phyloP scores from a whole-genome alignment of 2,329 filamentous ascomycete genomes.

The Epichloe aotearoae region DNA sequence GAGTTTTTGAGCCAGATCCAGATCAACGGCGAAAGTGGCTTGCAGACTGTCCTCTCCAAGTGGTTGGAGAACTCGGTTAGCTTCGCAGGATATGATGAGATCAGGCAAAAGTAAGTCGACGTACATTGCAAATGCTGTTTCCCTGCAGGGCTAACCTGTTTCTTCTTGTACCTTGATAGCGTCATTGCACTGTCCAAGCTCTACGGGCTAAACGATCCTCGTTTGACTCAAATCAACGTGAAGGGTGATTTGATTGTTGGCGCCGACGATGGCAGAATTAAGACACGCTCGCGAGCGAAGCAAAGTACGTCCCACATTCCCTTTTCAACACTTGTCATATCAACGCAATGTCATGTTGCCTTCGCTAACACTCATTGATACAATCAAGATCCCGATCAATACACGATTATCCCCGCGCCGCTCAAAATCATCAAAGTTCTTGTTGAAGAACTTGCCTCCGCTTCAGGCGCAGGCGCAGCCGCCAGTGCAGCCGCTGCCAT shows the following conservation, averaged over 20 bases:
- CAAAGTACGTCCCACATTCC: conserved; percentile 43
- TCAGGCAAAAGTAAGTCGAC: conserved; percentile 74
- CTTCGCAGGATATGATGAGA: conserved; percentile 97
- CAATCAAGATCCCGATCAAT: conserved; percentile 65
- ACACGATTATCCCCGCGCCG: conserved; percentile 72
- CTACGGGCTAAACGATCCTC: conserved; percentile 72
- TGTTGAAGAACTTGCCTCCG: conserved; percentile 78
- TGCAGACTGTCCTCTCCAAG: conserved; percentile 80
- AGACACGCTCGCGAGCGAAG: conserved; percentile 84
- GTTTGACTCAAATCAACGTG: conserved; percentile 66
- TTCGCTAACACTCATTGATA: background rate
- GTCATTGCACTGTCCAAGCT: conserved; percentile 88
- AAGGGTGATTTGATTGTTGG: conserved; percentile 84
- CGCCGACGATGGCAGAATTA: conserved; percentile 63
- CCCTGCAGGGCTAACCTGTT: background rate
- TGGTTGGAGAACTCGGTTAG: conserved; percentile 96
- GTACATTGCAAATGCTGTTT: background rate
- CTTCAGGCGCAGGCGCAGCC: conserved; percentile 51
- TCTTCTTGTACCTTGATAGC: conserved; percentile 32
- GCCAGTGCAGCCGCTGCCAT: conserved; percentile 50
- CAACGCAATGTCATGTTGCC: background rate
- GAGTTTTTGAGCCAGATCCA: conserved; percentile 80
- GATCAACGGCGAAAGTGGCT: conserved; percentile 66
- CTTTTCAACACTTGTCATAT: background rate
- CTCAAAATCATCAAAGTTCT: conserved; percentile 96